Evolutionary conservation across 1,284 basidiomycete species (phyloP).

Genomic region (Ustilago lituana): DNA sequence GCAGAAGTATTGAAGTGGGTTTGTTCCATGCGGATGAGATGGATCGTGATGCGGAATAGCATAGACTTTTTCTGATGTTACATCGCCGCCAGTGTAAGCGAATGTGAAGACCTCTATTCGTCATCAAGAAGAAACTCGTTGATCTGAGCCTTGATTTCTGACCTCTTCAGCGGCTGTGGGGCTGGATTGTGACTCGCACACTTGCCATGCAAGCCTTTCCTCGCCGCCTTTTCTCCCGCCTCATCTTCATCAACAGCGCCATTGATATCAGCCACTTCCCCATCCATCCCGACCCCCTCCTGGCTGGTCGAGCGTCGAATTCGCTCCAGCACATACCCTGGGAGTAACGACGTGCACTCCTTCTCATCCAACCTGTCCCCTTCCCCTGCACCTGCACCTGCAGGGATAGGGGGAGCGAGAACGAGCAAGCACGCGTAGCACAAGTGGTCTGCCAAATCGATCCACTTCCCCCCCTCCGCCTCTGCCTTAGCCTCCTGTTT

Average conservation of each 20-base stretch:
- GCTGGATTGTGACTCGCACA: conserved; percentile 9
- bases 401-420: conserved; percentile 9
- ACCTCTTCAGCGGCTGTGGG: conserved; percentile 25
- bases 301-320: background rate
- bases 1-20: no score
- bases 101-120: background rate
- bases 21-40: no score
- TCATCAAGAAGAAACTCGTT: conserved; percentile 38
- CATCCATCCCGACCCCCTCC: no score
- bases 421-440: conserved; percentile 37
- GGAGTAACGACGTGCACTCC: conserved; percentile 13
- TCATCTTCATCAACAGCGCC: background rate
- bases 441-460: conserved; percentile 28
- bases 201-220: background rate
- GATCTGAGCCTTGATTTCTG: conserved; percentile 41
- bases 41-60: background rate
- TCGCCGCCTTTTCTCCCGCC: background rate
- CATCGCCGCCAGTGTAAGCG: background rate
- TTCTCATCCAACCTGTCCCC: no score
- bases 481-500: background rate
- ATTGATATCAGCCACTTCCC: no score
- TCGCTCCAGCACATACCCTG: conserved; percentile 13
- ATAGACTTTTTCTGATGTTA: background rate
- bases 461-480: background rate
- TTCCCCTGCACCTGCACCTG: background rate